Evolutionary conservation across 768 basidiomycete species (phyloP).

Genomic region (Russula vinacea): DNA sequence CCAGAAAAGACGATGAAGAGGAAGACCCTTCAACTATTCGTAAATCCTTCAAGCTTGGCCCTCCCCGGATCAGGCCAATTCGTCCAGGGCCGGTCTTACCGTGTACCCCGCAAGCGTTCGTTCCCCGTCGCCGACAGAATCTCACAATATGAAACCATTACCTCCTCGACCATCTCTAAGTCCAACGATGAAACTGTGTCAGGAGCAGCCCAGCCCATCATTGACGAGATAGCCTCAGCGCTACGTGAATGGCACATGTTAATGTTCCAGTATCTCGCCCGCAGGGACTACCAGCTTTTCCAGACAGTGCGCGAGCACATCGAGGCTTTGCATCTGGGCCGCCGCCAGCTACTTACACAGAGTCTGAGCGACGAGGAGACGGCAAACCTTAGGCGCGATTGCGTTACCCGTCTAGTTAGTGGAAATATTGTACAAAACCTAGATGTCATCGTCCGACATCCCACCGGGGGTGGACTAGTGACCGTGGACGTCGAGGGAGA

Average conservation of each 20-base stretch:
- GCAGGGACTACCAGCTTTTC: constrained; percentile 87
- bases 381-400: constrained; percentile 72
- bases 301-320: constrained; percentile 83
- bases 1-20: constrained; percentile 64
- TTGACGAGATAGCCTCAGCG: constrained; percentile 96
- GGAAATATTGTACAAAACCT: constrained; percentile 91
- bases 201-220: constrained; percentile 80
- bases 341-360: constrained; percentile 84
- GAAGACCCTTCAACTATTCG: constrained; percentile 46
- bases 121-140: constrained; percentile 57
- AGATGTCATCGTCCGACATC: constrained; percentile 95
- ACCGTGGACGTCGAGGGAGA: constrained; percentile 88
- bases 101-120: constrained; percentile 75
- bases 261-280: constrained; percentile 87
- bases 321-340: constrained; percentile 86
- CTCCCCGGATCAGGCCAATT: constrained; percentile 74
- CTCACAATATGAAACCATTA: constrained; percentile 64
- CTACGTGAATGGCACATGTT: constrained; percentile 93
- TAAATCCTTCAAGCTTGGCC: constrained; percentile 69
- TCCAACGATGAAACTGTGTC: constrained; percentile 91
- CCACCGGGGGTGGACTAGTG: constrained; percentile 84
- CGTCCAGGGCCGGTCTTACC: constrained; percentile 65
- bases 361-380: constrained; percentile 88
- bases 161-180: constrained; percentile 94
- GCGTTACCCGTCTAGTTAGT: constrained; percentile 80